Evolutionary conservation across 805 yeast species (phyloP).

Genomic region (Saccharomycopsis selenospora): DNA sequence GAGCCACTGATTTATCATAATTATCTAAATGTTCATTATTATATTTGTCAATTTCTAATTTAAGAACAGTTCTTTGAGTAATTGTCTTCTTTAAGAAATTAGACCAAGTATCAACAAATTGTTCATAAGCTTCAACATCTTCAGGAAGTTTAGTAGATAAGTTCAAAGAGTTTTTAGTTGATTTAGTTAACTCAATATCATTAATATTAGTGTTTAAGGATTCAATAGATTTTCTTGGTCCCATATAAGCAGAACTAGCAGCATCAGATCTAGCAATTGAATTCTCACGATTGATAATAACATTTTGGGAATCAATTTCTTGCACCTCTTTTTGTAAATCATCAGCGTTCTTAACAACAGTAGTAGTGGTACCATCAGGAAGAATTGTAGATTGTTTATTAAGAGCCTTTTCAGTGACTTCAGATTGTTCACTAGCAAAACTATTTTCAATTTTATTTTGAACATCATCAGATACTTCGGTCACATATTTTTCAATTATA

Average conservation of each 20-base stretch:
- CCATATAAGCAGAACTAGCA: not conserved
- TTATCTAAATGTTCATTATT: constrained; percentile 14
- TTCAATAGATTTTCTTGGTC: constrained; percentile 2
- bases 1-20: not conserved
- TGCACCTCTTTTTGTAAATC: not conserved
- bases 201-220: constrained; percentile 5
- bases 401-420: not conserved
- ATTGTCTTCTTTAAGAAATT: constrained; percentile 11
- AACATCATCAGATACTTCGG: constrained; percentile 12
- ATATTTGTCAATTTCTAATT: constrained; percentile 11
- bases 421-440: not conserved
- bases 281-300: not conserved
- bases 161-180: not conserved
- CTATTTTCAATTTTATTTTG: constrained; percentile 5
- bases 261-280: not conserved
- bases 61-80: constrained; percentile 14
- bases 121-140: constrained; percentile 7
- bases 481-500: constrained; percentile 14
- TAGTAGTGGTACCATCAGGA: not conserved
- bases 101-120: constrained; percentile 13
- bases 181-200: constrained; percentile 1
- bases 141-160: not conserved
- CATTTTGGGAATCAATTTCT: not conserved
- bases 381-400: not conserved
- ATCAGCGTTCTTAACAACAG: not conserved